phyloP scores from a whole-genome alignment of 179 eudicot species.

The Beta corolliflora region DNA sequence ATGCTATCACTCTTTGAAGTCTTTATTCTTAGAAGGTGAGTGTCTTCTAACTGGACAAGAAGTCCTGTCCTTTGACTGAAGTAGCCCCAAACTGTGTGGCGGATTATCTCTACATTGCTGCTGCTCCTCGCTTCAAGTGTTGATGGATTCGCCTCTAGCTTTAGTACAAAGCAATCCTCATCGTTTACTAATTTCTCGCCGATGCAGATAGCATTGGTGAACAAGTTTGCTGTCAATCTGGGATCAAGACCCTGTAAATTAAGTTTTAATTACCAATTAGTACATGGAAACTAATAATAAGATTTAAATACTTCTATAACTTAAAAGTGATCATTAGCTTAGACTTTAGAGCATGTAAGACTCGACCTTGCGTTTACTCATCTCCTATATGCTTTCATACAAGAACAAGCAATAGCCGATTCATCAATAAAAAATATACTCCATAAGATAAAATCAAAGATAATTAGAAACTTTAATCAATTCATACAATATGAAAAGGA shows the following conservation, averaged over 20 bases:
- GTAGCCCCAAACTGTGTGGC: slow-evolving; percentile 89
- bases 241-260: slow-evolving; percentile 84
- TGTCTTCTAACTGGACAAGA: slow-evolving; percentile 73
- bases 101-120: slow-evolving; percentile 73
- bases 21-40: slow-evolving; percentile 71
- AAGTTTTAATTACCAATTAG: slow-evolving; percentile 13
- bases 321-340: neutral
- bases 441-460: neutral
- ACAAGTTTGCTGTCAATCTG: slow-evolving; percentile 69
- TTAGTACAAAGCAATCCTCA: slow-evolving; percentile 86
- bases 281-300: neutral
- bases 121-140: slow-evolving; percentile 74
- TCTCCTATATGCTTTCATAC: neutral
- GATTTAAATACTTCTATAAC: no score
- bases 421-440: neutral
- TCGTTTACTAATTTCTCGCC: slow-evolving; percentile 70
- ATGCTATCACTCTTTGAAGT: slow-evolving; percentile 53
- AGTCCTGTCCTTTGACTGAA: slow-evolving; percentile 93
- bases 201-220: slow-evolving; percentile 70
- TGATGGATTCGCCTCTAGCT: slow-evolving; percentile 68
- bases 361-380: neutral
- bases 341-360: neutral
- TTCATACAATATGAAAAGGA: neutral
- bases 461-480: neutral
- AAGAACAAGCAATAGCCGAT: neutral